Percentiles rank a stretch among this genome's conserved stretches.
These are phyloP conservation scores for Rhodotorula taiwanensis DNA, from an alignment of 768 basidiomycete species.

Conservation along the genomic window DNA sequence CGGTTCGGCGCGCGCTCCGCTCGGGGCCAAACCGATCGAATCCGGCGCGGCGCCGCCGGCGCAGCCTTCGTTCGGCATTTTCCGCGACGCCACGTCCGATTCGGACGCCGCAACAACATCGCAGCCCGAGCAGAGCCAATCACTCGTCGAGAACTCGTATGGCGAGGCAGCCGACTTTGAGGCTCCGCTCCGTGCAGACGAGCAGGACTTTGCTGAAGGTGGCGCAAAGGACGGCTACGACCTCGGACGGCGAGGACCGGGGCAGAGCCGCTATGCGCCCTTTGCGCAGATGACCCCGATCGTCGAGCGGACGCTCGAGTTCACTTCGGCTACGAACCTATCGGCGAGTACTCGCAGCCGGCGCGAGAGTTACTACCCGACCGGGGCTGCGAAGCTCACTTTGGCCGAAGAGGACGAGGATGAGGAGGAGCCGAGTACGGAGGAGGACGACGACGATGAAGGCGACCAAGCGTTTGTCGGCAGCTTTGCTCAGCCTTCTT, in stretches of 20 bases:
- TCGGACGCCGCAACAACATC: not conserved
- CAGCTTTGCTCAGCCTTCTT: slow-evolving; percentile 23
- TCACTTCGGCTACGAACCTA: slow-evolving; percentile 45
- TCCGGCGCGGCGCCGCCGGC: not conserved
- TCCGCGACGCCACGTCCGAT: not conserved
- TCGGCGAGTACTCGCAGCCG: slow-evolving; percentile 9
- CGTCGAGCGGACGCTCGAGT: slow-evolving; percentile 88
- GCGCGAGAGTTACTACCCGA: slow-evolving; percentile 16
- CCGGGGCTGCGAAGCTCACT: not conserved
- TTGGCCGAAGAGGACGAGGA: slow-evolving; percentile 28
- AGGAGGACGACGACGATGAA: slow-evolving; percentile 24
- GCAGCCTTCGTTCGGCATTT: slow-evolving; percentile 13
- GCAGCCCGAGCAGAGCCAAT: not conserved
- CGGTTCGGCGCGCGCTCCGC: slow-evolving; percentile 17
- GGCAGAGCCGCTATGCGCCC: slow-evolving; percentile 33
- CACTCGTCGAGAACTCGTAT: slow-evolving; percentile 33
- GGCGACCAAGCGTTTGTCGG: slow-evolving; percentile 29
- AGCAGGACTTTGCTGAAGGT: not conserved
- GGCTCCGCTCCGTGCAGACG: slow-evolving; percentile 1
- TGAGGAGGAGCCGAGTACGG: slow-evolving; percentile 37
- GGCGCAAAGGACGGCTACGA: slow-evolving; percentile 52
- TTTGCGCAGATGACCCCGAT: slow-evolving; percentile 95
- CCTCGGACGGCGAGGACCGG: slow-evolving; percentile 32
- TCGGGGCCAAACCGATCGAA: slow-evolving; percentile 18
- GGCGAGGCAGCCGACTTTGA: slow-evolving; percentile 32